Evolutionary conservation across 768 basidiomycete species (phyloP), one percentile per base, ranked within the genome.

Genomic region (Hygrocybe coccinea): DNA sequence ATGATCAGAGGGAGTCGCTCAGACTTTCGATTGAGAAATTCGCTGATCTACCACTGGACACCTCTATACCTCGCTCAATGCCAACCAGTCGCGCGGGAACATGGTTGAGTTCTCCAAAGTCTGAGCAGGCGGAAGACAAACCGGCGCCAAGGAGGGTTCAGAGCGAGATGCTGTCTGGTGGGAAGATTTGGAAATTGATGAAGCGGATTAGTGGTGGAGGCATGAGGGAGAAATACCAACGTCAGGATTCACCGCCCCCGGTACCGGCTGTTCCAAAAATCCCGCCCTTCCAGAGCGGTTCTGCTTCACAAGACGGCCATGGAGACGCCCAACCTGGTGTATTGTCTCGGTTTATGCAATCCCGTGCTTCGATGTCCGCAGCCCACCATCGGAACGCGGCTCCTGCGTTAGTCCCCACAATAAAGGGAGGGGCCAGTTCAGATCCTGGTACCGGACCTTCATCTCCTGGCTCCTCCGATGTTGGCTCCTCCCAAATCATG

Each of bases 191-290:
- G 85, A 84, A 77, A 67, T 64, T 89, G 50, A 76, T 89, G 76
- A 87, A 86, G 66, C 76, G 84, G 38, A 80, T 89, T 57, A 87
- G 85, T 57, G 78, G 81, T 0, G 82, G 84, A 7, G 82, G 76
- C 8, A 67, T 87, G 41, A 77, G 83, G 54, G 86, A 87, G 15
- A 81, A 76, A 60, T 82, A 77, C 58, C 62, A 60, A 1, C 54
- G 53, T n/a, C 54, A 51, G 19, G 47, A 24, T 5, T 46, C 56
- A 1, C 74, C 77, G 10, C 84, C 83, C 0, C 85, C 85, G 15
- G 81, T 86, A 0, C 85, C 85, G 37, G 74, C 79, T 7, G 71
- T 87, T 2, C 84, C 85, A 2, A 75, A 77, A 57, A 73, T 78
- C 19, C 73, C 37, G 12, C 5, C 33, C 33, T 38, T 14, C n/a